These are phyloP conservation scores for Alternaria viburni DNA, from an alignment of 2,329 filamentous ascomycete genomes.

Conservation along the genomic window DNA sequence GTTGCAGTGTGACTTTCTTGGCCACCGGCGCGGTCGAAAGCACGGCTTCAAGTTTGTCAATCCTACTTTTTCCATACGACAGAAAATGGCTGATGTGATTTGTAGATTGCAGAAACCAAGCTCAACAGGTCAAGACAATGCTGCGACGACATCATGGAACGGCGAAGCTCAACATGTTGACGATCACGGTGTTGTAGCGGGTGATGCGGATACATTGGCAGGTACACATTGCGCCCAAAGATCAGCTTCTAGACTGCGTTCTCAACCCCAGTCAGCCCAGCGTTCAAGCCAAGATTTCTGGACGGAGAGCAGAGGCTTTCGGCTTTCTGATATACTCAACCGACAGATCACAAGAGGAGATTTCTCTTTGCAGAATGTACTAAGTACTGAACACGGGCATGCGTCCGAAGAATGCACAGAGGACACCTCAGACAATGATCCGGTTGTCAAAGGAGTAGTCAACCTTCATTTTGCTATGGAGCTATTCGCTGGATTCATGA, in stretches of 20 bases:
- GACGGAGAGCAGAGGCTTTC: not conserved
- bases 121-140: accelerated
- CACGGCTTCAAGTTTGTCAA: not conserved
- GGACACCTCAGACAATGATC: not conserved
- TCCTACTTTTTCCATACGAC: not conserved
- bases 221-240: not conserved
- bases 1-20: not conserved
- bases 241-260: not conserved
- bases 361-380: not conserved
- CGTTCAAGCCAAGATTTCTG: not conserved
- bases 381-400: not conserved
- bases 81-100: not conserved
- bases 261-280: not conserved
- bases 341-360: not conserved
- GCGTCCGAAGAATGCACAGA: not conserved
- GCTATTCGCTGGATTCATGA: not conserved
- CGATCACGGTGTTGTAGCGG: not conserved
- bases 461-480: not conserved
- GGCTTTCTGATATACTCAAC: not conserved
- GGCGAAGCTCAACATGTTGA: not conserved
- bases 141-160: not conserved
- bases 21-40: conserved; percentile 2
- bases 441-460: not conserved
- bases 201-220: not conserved
- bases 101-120: not conserved